Base-by-base conservation (phyloP, 306 rosid species). In the Vigna radiata region DNA sequence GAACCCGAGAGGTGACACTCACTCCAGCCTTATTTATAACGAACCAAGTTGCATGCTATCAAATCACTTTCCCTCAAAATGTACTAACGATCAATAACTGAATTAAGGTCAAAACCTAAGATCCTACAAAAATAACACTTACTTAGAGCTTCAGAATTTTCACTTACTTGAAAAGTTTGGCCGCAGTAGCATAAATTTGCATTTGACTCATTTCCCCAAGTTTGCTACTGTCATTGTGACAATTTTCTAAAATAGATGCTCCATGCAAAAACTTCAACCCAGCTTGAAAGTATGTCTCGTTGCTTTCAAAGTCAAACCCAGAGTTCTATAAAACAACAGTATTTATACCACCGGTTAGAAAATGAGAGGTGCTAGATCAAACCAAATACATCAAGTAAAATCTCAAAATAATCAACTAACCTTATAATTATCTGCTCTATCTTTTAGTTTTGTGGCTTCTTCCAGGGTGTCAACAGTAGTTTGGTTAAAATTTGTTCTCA, bases 251-350 rank as follows among this genome's bases (percentile, higher is more conserved):
- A 77, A 87, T 88, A 18, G 73, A 83, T 37, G 96, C 94, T 77
- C 91, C 97, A 55, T 83, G 96, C 80, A 94, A 89, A 94, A 87
- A 94, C 87, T 90, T 89, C 77, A 91, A 83, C 85, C 94, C 97
- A 82, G 98, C 91, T 78, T 94, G 85, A 77, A 91, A 90, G 85
- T 87, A 94, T 72, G 92, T 90, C 86, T 85, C 97, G 12, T 81
- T 86, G 78, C 98, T 91, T 85, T 91, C 96, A n/a, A 87, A 88
- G 59, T 60, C 81, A 86, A 90, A 88, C 78, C 92, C 90, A 17
- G 90, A 82, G 71, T 81, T 83, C 98, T 93, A 58, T 17, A 80
- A 82, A 76, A 56, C 46, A 64, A 75, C 19, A 54, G 58, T 55
- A 79, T 56, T 49, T 39, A 70, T 19, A 77, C 21, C 53, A 79